A percentile compares a stretch with the other conserved stretches of the same genome.
These are phyloP conservation scores for Hanseniaspora occidentalis DNA, from an alignment of 805 yeast genomes.

Conservation along the genomic window DNA sequence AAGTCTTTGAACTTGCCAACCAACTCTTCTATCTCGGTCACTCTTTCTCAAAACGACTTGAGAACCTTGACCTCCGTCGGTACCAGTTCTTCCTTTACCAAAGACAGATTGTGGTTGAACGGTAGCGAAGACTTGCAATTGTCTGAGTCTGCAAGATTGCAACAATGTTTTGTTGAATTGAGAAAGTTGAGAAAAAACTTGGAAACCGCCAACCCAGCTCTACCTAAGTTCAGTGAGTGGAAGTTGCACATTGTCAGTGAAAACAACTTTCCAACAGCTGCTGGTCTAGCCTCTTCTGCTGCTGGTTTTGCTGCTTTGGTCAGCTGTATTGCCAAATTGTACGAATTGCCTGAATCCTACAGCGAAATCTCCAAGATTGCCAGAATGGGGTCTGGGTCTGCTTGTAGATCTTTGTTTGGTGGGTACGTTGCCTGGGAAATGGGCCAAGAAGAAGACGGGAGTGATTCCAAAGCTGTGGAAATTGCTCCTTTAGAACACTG, in stretches of 20 bases:
- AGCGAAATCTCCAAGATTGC: conserved; percentile 89
- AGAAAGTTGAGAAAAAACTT: conserved; percentile 50
- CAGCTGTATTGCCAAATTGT: conserved; percentile 74
- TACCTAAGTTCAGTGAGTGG: conserved; percentile 53
- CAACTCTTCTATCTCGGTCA: conserved; percentile 89
- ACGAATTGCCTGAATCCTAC: conserved; percentile 69
- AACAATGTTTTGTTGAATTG: conserved; percentile 66
- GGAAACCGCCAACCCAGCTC: conserved; percentile 38
- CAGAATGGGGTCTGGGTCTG: conserved; percentile 96
- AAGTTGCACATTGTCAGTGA: conserved; percentile 75
- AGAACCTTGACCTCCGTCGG: conserved; percentile 87
- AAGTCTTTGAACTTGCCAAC: conserved; percentile 82
- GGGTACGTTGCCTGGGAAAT: conserved; percentile 99
- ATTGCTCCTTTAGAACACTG: conserved; percentile 76
- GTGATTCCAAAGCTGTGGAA: conserved; percentile 89
- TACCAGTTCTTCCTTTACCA: conserved; percentile 39
- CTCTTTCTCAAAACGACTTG: conserved; percentile 81
- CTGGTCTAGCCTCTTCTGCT: conserved; percentile 95
- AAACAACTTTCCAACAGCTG: conserved; percentile 98
- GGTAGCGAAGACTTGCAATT: conserved; percentile 56
- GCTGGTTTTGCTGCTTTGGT: conserved; percentile 98
- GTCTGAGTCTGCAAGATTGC: conserved; percentile 46
- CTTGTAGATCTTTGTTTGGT: conserved; percentile 93
- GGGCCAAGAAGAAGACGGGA: conserved; percentile 70
- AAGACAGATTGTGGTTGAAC: conserved; percentile 74